A percentile compares a stretch with the other conserved stretches of the same genome.
Evolutionary conservation across 768 basidiomycete species (phyloP).

Genomic region (Phylloporus sp.): DNA sequence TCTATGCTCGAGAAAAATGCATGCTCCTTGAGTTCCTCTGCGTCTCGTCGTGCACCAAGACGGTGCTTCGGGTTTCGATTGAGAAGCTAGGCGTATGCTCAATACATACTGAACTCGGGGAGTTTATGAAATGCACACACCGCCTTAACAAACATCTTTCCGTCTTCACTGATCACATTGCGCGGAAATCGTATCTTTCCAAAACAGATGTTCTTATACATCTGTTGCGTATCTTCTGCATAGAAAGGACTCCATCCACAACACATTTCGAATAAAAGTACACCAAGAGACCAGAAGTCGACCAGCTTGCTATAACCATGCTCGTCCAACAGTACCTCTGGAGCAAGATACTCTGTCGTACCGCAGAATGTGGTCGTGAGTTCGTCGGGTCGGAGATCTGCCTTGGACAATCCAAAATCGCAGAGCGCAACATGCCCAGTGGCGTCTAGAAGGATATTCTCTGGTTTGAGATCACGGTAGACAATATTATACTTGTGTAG

Average conservation of each 20-base stretch:
- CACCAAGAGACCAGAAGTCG: constrained; percentile 97
- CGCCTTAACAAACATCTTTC: constrained; percentile 98
- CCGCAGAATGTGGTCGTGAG: constrained; percentile 99
- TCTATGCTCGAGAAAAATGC: constrained; percentile 90
- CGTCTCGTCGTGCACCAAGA: constrained; percentile 85
- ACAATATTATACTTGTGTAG: constrained; percentile 98
- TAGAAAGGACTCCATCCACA: constrained; percentile 99
- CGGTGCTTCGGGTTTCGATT: constrained; percentile 99
- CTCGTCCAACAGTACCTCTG: constrained; percentile 97
- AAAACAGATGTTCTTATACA: constrained; percentile 99
- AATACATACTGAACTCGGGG: constrained; percentile 11
- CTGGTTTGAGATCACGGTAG: constrained; percentile 93
- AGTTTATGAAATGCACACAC: constrained; percentile 49
- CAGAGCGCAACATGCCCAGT: constrained; percentile 98
- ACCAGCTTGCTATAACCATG: constrained; percentile 98
- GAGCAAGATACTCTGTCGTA: constrained; percentile 97
- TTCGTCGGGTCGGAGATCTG: constrained; percentile 88
- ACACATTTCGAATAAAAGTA: constrained; percentile 98
- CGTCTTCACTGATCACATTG: constrained; percentile 94
- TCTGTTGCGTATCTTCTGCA: constrained; percentile 98
- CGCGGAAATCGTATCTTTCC: constrained; percentile 98
- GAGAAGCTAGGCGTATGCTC: constrained; percentile 60
- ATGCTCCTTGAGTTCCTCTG: constrained; percentile 93
- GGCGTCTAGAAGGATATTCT: constrained; percentile 97
- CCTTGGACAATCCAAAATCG: constrained; percentile 97